Base-by-base conservation (phyloP, 2,329 filamentous ascomycete genomes). In the Aspergillus brasiliensis region DNA sequence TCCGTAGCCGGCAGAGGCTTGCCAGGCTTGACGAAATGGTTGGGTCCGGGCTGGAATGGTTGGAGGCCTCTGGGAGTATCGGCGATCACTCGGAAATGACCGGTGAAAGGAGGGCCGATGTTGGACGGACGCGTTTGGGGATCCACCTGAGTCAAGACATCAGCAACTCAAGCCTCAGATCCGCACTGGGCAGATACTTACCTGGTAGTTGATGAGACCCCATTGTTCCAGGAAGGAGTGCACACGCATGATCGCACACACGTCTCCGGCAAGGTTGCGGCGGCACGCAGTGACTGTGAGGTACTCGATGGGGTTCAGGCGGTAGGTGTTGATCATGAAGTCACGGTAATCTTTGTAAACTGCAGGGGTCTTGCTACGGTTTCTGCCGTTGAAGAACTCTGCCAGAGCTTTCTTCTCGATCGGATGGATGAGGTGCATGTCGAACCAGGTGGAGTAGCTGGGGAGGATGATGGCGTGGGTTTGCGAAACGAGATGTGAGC, bases 291-390 rank as follows among this genome's bases (percentile, higher is more conserved):
- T 99, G 57, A 99, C 94, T 5, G 95, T 99, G 57, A 99, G 84
- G 73, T 99, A 99, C 77, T 99, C 95, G 56, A 92, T 86, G 5
- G 95, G 95, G 74, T 98, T 99, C 58, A 99, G 82, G 38, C 95
- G 89, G 78, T 99, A 99, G 13, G 95, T 98, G 81, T 99, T 99
- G 81, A 99, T 92, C 95, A 99, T 99, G 74, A 99, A 99, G 74
- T 99, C 95, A 68, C 95, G 89, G 78, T 99, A 99, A 74, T 99
- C 95, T 79, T 98, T 98, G 82, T 99, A 99, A 21, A 98, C 91
- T 51, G 92, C 89, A 1, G 92, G 90, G 0, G 95, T 99, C 81
- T 99, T 99, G 87, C 95, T 98, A 71, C 95, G 90, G 79, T 99
- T 99, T 61, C 95, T 88, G 76, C 88, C 94, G 81, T 99, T 99